Conservation (phyloP, 2,329 filamentous ascomycete genomes). For the Leptographium radiaticola region DNA sequence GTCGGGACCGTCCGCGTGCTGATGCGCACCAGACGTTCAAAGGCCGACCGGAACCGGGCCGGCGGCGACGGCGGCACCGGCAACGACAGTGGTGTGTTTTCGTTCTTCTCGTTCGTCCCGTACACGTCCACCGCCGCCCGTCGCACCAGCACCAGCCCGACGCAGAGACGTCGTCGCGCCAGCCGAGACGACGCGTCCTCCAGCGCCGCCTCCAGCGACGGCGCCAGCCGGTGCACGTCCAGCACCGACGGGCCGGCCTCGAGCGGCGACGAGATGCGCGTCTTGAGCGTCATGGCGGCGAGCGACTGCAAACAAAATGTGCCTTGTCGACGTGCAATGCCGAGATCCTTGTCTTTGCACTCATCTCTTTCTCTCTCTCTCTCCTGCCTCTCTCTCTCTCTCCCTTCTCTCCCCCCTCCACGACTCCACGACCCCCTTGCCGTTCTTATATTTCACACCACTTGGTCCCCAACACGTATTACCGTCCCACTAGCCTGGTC, state of each 20-base stretch:
- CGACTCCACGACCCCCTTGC: too few relatives aligned
- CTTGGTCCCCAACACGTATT: too few relatives aligned
- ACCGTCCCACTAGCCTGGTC: too few relatives aligned
- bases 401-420: too few relatives aligned
- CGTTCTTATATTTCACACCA: too few relatives aligned
- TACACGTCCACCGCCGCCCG: conserved; percentile 14
- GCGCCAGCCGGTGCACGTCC: conserved; percentile 43
- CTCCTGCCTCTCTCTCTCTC: too few relatives aligned
- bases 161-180: conserved; percentile 38
- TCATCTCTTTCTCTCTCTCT: too few relatives aligned
- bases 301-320: not conserved
- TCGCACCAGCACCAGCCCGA: conserved; percentile 44
- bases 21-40: conserved; percentile 27
- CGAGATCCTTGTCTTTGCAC: too few relatives aligned
- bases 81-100: conserved; percentile 13
- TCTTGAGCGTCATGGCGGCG: conserved; percentile 22
- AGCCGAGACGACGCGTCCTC: conserved; percentile 45
- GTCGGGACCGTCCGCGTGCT: conserved; percentile 17
- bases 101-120: too few relatives aligned
- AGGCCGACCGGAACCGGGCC: conserved; percentile 17
- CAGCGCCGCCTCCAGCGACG: conserved; percentile 39
- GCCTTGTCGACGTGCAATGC: too few relatives aligned
- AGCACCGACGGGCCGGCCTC: conserved; percentile 49
- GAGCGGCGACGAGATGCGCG: conserved; percentile 47
- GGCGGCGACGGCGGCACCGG: conserved; percentile 8